These are phyloP conservation scores for Strobilomyces confusus DNA, from an alignment of 768 basidiomycete species.

Conservation along the genomic window DNA sequence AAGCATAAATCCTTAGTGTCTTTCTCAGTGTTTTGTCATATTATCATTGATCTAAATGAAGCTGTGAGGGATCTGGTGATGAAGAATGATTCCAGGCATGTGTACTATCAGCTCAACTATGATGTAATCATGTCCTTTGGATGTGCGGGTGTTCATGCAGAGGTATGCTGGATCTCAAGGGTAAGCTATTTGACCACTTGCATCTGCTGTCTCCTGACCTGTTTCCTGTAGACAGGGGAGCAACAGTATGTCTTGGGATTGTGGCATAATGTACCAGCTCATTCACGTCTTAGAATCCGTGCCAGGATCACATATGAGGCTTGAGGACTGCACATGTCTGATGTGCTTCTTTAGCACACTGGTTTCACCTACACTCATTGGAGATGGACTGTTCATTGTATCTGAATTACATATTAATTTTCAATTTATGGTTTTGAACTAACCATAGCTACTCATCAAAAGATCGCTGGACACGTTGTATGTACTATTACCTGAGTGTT, in stretches of 20 bases:
- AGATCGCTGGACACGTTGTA: too few relatives aligned
- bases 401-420: too few relatives aligned
- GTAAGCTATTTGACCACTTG: not conserved
- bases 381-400: too few relatives aligned
- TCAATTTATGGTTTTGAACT: too few relatives aligned
- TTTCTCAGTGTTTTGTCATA: not conserved
- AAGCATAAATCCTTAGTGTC: not conserved
- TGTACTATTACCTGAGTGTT: too few relatives aligned
- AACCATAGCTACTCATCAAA: too few relatives aligned
- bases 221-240: not conserved
- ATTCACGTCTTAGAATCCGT: not conserved
- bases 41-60: not conserved
- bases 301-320: not conserved
- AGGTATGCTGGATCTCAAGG: constrained; percentile 6
- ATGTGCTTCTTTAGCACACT: too few relatives aligned
- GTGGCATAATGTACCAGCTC: not conserved
- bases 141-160: constrained; percentile 3
- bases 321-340: too few relatives aligned
- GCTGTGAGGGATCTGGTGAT: not conserved
- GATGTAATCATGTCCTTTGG: not conserved
- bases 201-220: not conserved
- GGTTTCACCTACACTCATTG: too few relatives aligned
- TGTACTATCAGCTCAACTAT: too few relatives aligned
- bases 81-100: too few relatives aligned
- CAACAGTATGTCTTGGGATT: not conserved